These are phyloP conservation scores for Vitis labrusca DNA, from an alignment of 164 flowering plant species.

Conservation along the genomic window DNA sequence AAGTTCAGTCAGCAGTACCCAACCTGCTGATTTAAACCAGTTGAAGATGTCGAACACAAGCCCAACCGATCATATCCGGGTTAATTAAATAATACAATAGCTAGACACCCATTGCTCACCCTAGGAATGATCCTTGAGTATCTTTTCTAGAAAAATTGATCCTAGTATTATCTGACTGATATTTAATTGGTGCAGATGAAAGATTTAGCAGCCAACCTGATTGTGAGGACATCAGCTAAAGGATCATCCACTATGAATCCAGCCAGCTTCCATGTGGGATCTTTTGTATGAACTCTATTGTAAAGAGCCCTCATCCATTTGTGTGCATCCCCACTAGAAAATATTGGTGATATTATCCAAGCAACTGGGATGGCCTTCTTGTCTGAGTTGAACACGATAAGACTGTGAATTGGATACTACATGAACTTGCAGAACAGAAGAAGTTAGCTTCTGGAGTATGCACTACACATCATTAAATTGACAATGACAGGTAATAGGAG, in stretches of 20 bases:
- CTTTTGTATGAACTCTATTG: slow-evolving; percentile 76
- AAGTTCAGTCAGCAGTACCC: no score
- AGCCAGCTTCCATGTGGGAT: slow-evolving; percentile 87
- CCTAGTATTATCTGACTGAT: not conserved
- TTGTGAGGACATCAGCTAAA: slow-evolving; percentile 52
- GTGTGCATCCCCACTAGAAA: slow-evolving; percentile 50
- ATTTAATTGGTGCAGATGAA: not conserved
- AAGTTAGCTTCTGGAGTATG: slow-evolving; percentile 24
- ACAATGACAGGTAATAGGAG: not conserved
- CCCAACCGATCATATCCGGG: no score
- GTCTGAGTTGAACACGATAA: slow-evolving; percentile 87
- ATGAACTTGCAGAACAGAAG: slow-evolving; percentile 15
- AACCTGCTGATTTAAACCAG: no score
- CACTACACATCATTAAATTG: not conserved
- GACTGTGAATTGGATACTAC: slow-evolving; percentile 83
- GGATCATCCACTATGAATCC: slow-evolving; percentile 93
- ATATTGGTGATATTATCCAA: slow-evolving; percentile 81
- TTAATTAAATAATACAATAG: not conserved
- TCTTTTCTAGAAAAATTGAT: slow-evolving; percentile 4
- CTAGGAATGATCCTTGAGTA: not conserved
- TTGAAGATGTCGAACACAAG: no score
- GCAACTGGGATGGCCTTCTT: slow-evolving; percentile 96
- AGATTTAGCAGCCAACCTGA: slow-evolving; percentile 47
- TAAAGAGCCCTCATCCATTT: slow-evolving; percentile 94
- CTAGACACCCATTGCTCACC: not conserved